phyloP scores from a whole-genome alignment of 2,329 filamentous ascomycete species.

The Massarina eburnea region DNA sequence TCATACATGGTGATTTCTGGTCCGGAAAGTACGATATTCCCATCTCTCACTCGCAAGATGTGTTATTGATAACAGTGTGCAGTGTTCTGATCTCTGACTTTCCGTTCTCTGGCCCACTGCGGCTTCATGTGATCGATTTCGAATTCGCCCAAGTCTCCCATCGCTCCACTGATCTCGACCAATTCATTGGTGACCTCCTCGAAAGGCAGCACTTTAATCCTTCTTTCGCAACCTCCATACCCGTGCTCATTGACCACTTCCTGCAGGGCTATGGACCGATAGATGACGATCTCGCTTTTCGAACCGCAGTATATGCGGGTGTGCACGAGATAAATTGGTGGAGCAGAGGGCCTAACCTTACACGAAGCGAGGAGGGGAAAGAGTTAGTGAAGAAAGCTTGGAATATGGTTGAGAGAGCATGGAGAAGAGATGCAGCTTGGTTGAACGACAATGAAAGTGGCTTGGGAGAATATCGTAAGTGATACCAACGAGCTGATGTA shows the following conservation, averaged over 20 bases:
- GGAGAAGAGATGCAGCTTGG: slow-evolving; percentile 4
- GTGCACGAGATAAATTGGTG: slow-evolving; percentile 9
- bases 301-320: slow-evolving; percentile 5
- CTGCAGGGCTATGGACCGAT: slow-evolving; percentile 1
- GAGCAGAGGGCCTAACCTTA: slow-evolving; percentile 2
- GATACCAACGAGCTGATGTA: too few species aligned
- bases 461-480: too few species aligned
- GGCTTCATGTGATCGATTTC: slow-evolving; percentile 11
- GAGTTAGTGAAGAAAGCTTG: slow-evolving; percentile 1
- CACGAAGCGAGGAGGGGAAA: neutral
- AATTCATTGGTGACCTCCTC: slow-evolving; percentile 9
- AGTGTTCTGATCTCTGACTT: slow-evolving; percentile 4
- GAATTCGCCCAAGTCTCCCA: slow-evolving; percentile 7
- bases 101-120: neutral
- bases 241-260: neutral
- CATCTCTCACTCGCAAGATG: neutral
- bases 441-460: too few species aligned
- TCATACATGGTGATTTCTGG: slow-evolving; percentile 15
- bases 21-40: slow-evolving; percentile 7
- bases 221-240: neutral
- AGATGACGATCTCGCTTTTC: slow-evolving; percentile 5
- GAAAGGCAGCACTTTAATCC: slow-evolving; percentile 2
- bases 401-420: slow-evolving; percentile 5
- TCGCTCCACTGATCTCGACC: slow-evolving; percentile 5
- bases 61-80: neutral